phyloP scores from a whole-genome alignment of 2,329 filamentous ascomycete genomes.

The Chaetomiaceae sp. region DNA sequence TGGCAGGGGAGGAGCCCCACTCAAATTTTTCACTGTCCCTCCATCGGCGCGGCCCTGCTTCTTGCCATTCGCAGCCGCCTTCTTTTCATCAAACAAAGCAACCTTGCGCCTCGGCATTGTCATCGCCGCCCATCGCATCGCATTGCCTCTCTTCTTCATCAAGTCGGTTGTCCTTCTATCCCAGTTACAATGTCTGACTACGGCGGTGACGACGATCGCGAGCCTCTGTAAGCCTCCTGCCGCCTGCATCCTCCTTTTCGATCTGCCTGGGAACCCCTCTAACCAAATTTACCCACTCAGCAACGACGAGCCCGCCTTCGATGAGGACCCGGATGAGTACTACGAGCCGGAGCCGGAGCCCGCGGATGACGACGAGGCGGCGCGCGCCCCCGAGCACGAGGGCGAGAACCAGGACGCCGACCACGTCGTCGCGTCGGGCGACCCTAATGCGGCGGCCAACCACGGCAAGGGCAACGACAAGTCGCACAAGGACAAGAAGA shows the following conservation, averaged over 20 bases:
- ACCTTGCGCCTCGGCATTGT: conserved; percentile 3
- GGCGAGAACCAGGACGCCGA: conserved; percentile 54
- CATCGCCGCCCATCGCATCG: background rate
- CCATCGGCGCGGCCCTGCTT: background rate
- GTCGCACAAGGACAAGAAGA: conserved; percentile 74
- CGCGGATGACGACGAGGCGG: conserved; percentile 49
- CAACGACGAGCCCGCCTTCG: conserved; percentile 66
- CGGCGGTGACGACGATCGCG: conserved; percentile 60
- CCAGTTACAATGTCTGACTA: conserved; percentile 63
- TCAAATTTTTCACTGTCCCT: conserved; percentile 21
- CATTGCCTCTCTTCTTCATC: background rate
- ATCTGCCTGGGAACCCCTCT: background rate
- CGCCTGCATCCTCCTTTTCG: background rate
- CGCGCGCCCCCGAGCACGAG: conserved; percentile 47
- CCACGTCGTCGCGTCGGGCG: conserved; percentile 52
- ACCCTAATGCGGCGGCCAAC: conserved; percentile 56
- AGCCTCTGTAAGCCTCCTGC: conserved; percentile 29
- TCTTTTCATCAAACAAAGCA: conserved; percentile 10
- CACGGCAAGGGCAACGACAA: conserved; percentile 49
- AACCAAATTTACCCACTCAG: conserved; percentile 37
- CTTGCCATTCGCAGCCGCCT: conserved; percentile 1
- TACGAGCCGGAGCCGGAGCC: conserved; percentile 54
- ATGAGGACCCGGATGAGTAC: conserved; percentile 60
- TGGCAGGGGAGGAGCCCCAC: conserved; percentile 14
- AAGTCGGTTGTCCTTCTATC: background rate